phyloP scores from a whole-genome alignment of 2,329 filamentous ascomycete species.

The Arthrinium phaeospermum region DNA sequence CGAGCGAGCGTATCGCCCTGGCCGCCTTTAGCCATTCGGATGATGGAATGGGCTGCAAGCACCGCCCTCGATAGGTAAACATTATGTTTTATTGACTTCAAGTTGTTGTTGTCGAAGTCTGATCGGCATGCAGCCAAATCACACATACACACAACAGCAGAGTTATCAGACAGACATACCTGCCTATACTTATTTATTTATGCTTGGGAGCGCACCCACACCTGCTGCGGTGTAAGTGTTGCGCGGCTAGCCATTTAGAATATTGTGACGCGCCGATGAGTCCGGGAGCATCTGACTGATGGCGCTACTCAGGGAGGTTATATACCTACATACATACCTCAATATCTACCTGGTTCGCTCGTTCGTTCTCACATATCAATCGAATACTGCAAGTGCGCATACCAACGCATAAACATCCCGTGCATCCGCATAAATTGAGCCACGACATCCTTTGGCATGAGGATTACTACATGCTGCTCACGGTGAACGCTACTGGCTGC shows the following conservation, averaged over 20 bases:
- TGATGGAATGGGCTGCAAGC: background rate
- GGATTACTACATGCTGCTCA: constrained; percentile 1
- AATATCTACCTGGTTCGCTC: background rate
- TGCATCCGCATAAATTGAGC: constrained; percentile 6
- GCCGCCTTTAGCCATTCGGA: background rate
- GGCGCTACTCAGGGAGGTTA: background rate
- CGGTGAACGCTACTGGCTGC: background rate
- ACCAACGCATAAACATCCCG: constrained; percentile 9
- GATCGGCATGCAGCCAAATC: constrained; percentile 1
- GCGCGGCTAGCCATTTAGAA: constrained; percentile 2
- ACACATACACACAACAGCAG: background rate
- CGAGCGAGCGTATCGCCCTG: background rate
- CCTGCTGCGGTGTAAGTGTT: constrained; percentile 1
- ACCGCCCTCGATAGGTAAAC: background rate
- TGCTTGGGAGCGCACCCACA: background rate
- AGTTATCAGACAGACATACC: background rate
- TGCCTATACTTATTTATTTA: background rate
- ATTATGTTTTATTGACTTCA: background rate
- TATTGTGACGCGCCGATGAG: constrained; percentile 14
- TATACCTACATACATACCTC: background rate
- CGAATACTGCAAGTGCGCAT: background rate
- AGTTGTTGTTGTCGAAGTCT: constrained; percentile 2
- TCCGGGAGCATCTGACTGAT: constrained; percentile 5
- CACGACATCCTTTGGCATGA: background rate
- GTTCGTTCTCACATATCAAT: background rate